Evolutionary conservation across 345 rosid genomes (phyloP).

Genomic region (Bruguiera gymnorhiza): DNA sequence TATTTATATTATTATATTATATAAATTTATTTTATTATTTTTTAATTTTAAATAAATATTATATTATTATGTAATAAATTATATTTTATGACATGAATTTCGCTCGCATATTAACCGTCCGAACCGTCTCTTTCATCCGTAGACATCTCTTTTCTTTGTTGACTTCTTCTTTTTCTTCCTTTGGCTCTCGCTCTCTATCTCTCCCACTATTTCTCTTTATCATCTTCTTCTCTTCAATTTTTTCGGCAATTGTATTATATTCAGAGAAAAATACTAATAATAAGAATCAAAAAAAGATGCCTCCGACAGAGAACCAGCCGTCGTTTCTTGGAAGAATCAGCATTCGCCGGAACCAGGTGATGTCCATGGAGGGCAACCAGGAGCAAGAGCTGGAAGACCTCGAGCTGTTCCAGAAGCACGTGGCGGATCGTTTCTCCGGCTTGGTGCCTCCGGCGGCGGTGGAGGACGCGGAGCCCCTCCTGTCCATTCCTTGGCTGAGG

Average conservation of each 20-base stretch:
- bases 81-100: background rate
- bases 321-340: slow-evolving; percentile 86
- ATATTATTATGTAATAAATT: too few relatives aligned
- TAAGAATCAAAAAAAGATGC: slow-evolving; percentile 23
- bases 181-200: background rate
- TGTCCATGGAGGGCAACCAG: slow-evolving; percentile 56
- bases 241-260: too few relatives aligned
- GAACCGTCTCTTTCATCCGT: background rate
- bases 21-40: too few relatives aligned
- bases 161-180: background rate
- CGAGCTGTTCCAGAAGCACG: slow-evolving; percentile 71
- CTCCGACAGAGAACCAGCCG: slow-evolving; percentile 58
- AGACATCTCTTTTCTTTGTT: background rate
- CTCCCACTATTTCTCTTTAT: too few relatives aligned
- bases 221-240: too few relatives aligned
- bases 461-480: slow-evolving; percentile 26
- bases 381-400: slow-evolving; percentile 88
- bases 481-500: slow-evolving; percentile 79
- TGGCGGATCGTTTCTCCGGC: slow-evolving; percentile 72
- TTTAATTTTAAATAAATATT: too few relatives aligned
- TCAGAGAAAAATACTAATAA: too few relatives aligned
- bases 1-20: too few relatives aligned
- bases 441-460: slow-evolving; percentile 39
- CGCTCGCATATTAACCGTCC: slow-evolving; percentile 9
- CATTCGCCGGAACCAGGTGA: slow-evolving; percentile 78